phyloP scores from a whole-genome alignment of 805 yeast genomes.

The Komagataella ulmi region DNA sequence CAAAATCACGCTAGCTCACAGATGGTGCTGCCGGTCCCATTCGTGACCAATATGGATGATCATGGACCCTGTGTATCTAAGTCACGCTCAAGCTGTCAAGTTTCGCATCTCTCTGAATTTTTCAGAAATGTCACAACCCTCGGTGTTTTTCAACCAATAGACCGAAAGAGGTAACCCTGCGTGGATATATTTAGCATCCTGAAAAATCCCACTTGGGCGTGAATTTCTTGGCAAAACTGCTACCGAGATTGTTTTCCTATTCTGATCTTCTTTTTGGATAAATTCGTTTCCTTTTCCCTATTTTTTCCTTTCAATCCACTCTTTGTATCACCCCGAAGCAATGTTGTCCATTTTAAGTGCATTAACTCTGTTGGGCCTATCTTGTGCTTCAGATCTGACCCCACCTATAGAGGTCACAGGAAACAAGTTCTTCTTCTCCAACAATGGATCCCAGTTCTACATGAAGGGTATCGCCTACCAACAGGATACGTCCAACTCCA shows the following conservation, averaged over 20 bases:
- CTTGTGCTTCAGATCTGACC: constrained; percentile 5
- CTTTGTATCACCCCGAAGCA: background rate
- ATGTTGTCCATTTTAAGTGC: background rate
- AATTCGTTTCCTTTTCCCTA: background rate
- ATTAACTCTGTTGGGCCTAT: background rate
- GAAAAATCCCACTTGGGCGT: background rate
- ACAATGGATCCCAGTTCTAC: constrained; percentile 71
- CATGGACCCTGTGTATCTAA: background rate
- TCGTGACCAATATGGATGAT: background rate
- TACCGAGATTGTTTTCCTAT: background rate
- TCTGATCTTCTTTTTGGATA: background rate
- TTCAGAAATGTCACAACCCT: background rate
- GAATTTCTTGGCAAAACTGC: background rate
- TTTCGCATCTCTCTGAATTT: background rate
- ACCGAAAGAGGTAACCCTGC: background rate
- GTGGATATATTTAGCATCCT: background rate
- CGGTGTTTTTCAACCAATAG: background rate
- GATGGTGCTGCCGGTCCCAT: background rate
- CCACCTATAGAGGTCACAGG: constrained; percentile 53
- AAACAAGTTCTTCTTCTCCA: constrained; percentile 62
- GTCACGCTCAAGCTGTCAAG: background rate
- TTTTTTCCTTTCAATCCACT: background rate
- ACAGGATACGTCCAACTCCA: constrained; percentile 39
- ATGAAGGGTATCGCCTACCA: constrained; percentile 86
- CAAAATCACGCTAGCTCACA: background rate